phyloP scores from a whole-genome alignment of 2,329 filamentous ascomycete genomes.

The Verticillium isaacii region DNA sequence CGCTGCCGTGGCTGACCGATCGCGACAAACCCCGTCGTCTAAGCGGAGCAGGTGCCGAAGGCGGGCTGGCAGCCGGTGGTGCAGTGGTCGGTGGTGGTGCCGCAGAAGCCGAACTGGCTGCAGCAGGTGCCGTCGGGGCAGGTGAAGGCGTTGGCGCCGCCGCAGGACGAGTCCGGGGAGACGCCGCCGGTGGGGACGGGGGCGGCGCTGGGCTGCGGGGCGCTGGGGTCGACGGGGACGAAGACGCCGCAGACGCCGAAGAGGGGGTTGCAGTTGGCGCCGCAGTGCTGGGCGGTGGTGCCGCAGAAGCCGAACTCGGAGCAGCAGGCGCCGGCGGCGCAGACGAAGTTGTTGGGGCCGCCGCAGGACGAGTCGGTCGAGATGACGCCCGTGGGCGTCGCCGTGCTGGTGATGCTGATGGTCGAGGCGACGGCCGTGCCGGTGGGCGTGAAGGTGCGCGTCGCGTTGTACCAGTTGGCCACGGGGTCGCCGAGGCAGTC shows the following conservation, averaged over 20 bases:
- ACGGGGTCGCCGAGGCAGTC: conserved; percentile 12
- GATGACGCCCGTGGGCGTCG: conserved; percentile 11
- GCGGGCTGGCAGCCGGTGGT: conserved; percentile 9
- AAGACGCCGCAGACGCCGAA: conserved; percentile 14
- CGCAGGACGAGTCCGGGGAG: conserved; percentile 8
- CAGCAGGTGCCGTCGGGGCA: conserved; percentile 12
- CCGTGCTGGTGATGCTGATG: conserved; percentile 11
- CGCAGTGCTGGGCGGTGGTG: conserved; percentile 12
- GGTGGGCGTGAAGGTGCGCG: conserved; percentile 12
- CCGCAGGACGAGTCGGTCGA: conserved; percentile 10
- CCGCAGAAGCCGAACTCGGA: conserved; percentile 16
- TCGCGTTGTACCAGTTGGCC: conserved; percentile 10
- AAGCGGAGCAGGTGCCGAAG: conserved; percentile 7
- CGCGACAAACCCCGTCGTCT: too few species aligned
- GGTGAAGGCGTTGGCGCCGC: conserved; percentile 6
- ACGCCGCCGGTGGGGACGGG: conserved; percentile 6
- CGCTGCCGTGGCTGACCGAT: background rate
- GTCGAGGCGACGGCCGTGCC: conserved; percentile 8
- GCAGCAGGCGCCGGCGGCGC: conserved; percentile 12
- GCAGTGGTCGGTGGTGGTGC: conserved; percentile 14
- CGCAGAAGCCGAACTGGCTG: conserved; percentile 15
- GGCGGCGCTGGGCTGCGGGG: background rate
- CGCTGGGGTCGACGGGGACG: conserved; percentile 3
- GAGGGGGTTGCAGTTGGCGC: conserved; percentile 11
- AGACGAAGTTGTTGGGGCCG: conserved; percentile 10